Evolutionary conservation across 345 rosid genomes (phyloP).

Genomic region (Melaleuca quinquenervia): DNA sequence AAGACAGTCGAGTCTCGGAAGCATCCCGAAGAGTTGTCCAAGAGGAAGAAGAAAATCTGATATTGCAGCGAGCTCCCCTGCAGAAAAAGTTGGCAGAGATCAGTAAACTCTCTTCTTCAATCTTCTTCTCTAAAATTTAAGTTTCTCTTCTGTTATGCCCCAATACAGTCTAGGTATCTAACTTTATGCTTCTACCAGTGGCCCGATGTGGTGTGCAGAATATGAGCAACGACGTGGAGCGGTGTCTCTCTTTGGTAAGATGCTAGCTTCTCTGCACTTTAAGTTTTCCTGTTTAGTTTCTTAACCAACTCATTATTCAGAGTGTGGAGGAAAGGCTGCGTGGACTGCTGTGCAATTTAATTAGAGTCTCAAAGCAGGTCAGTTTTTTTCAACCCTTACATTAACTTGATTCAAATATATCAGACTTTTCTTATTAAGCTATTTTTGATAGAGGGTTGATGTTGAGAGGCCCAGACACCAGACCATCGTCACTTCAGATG

Average conservation of each 20-base stretch:
- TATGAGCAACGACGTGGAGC: constrained; percentile 72
- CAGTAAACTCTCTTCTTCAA: constrained; percentile 33
- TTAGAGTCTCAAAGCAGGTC: constrained; percentile 88
- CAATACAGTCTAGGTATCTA: not conserved
- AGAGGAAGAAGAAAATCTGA: constrained; percentile 91
- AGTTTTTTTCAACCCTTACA: constrained; percentile 4
- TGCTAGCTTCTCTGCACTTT: constrained; percentile 9
- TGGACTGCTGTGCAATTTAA: constrained; percentile 59
- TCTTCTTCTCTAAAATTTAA: not conserved
- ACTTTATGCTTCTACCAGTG: constrained; percentile 42
- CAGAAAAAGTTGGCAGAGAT: constrained; percentile 85
- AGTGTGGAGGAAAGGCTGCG: constrained; percentile 97
- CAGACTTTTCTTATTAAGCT: constrained; percentile 6
- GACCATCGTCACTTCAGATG: constrained; percentile 73
- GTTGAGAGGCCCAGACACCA: constrained; percentile 69
- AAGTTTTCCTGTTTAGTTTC: not conserved
- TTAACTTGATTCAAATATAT: not conserved
- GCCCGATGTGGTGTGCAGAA: constrained; percentile 63
- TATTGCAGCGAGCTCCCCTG: constrained; percentile 78
- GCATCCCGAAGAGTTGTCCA: constrained; percentile 89
- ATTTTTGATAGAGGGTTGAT: constrained; percentile 58
- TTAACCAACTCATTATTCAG: constrained; percentile 28
- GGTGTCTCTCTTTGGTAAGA: constrained; percentile 90
- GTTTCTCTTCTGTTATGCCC: not conserved
- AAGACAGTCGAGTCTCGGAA: constrained; percentile 90